Conservation (phyloP, 768 basidiomycete genomes). For the Daedaleopsis sinensis region DNA sequence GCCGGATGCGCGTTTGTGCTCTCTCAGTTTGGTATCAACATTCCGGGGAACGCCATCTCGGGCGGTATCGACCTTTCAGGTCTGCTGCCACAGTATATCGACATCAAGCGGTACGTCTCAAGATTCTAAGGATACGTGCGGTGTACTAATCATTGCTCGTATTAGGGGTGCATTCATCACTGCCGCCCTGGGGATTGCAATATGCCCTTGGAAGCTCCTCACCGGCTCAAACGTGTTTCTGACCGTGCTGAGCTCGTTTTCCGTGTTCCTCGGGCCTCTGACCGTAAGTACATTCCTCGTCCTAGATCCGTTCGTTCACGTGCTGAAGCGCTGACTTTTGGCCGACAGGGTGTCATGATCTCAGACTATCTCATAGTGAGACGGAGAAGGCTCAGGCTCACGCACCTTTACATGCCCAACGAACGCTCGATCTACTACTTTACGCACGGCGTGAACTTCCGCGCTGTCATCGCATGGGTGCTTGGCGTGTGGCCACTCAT, state of each 20-base stretch:
- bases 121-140: too few species aligned
- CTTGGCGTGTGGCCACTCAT: slow-evolving; percentile 25
- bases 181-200: slow-evolving; percentile 29
- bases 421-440: slow-evolving; percentile 25
- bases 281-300: slow-evolving; percentile 13
- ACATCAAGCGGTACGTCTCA: slow-evolving; percentile 37
- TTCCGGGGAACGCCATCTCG: slow-evolving; percentile 26
- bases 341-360: slow-evolving; percentile 38
- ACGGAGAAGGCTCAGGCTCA: slow-evolving; percentile 19
- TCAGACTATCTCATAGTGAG: slow-evolving; percentile 33
- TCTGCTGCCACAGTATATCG: slow-evolving; percentile 44
- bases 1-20: slow-evolving; percentile 23
- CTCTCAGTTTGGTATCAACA: slow-evolving; percentile 27
- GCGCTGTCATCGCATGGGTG: slow-evolving; percentile 27
- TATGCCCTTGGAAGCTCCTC: slow-evolving; percentile 49
- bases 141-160: not conserved
- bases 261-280: slow-evolving; percentile 50
- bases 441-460: slow-evolving; percentile 28
- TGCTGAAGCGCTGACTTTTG: not conserved
- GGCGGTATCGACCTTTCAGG: slow-evolving; percentile 42
- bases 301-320: too few species aligned
- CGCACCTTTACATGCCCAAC: slow-evolving; percentile 27
- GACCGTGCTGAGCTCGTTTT: slow-evolving; percentile 43
- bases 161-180: slow-evolving; percentile 40
- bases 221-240: slow-evolving; percentile 38